Evolutionary conservation across 2,329 filamentous ascomycete species (phyloP).

Genomic region (Aspergillus viridinutans): DNA sequence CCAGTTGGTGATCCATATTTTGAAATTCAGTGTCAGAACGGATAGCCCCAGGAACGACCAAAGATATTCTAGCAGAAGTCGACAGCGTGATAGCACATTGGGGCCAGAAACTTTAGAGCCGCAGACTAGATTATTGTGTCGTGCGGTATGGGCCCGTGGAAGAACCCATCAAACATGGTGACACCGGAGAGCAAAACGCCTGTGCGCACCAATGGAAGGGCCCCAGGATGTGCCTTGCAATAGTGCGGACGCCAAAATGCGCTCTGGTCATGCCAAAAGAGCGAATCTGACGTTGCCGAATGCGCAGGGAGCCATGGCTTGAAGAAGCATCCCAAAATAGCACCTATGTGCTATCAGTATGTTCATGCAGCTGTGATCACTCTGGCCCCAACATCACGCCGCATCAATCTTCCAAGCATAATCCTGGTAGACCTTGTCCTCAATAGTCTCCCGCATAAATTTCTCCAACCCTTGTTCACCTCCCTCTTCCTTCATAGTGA

Average conservation of each 20-base stretch:
- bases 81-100: neutral
- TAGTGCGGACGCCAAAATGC: neutral
- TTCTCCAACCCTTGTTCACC: slow-evolving; percentile 47
- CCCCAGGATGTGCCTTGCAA: neutral
- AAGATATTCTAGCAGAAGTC: neutral
- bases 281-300: neutral
- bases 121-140: neutral
- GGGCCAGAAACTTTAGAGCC: neutral
- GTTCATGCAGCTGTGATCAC: neutral
- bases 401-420: slow-evolving; percentile 38
- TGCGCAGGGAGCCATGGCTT: neutral
- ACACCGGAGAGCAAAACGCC: neutral
- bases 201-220: neutral
- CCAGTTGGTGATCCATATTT: neutral
- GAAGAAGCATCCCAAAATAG: neutral
- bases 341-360: neutral
- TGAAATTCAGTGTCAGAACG: neutral
- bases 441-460: slow-evolving; percentile 60
- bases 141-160: neutral
- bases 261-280: neutral
- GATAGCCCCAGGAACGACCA: neutral
- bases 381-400: slow-evolving; percentile 21
- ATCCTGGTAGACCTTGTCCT: slow-evolving; percentile 48
- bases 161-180: neutral
- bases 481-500: slow-evolving; percentile 41